Evolutionary conservation across 2,329 filamentous ascomycete species (phyloP), one percentile per base, ranked within the genome.

Genomic region (Apiospora aurea): DNA sequence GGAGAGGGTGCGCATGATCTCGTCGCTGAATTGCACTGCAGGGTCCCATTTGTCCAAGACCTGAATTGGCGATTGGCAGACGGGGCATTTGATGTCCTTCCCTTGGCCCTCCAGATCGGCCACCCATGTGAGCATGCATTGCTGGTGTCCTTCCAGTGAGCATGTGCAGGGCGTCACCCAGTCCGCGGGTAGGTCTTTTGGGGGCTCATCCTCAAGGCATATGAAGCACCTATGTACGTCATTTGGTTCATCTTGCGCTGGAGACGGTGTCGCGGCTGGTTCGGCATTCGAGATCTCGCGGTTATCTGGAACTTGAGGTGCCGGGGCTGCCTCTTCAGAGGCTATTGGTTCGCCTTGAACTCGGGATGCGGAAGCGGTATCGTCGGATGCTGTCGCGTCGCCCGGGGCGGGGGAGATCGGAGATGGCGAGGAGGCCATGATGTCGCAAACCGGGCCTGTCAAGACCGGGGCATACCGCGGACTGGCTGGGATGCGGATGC

Each of bases 101-200:
- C 86, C 80, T 79, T 88, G 82, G 29, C 88, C 85, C 82, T 98
- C 95, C 79, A 94, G 90, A 79, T 97, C 94, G n/a, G 94, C 92
- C 24, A 98, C 92, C 95, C 95, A 99, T 78, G 94, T 93, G 51
- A 98, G 87, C 75, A 98, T 87, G 61, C 79, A 81, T 80, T 95
- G 97, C 73, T 98, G 95, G 80, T 99, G 96, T 1, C 95, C 96
- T 71, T 94, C 93, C 51, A 99, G 87, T 16, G 94, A 95, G 82
- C 96, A 99, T 0, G 92, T 93, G 80, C 96, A 99, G 1, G 96
- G 95, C 71, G 93, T 93, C 64, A 94, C 91, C 96, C 96, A 99
- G 71, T 85, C 81, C 66, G 83, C 80, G 4, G 87, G 85, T 11
- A 85, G 78, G 26, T 83, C 81, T 13, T 80, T 82, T 51, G 89